Conservation (phyloP, 2,329 filamentous ascomycete species). For the Penicillium sp. region DNA sequence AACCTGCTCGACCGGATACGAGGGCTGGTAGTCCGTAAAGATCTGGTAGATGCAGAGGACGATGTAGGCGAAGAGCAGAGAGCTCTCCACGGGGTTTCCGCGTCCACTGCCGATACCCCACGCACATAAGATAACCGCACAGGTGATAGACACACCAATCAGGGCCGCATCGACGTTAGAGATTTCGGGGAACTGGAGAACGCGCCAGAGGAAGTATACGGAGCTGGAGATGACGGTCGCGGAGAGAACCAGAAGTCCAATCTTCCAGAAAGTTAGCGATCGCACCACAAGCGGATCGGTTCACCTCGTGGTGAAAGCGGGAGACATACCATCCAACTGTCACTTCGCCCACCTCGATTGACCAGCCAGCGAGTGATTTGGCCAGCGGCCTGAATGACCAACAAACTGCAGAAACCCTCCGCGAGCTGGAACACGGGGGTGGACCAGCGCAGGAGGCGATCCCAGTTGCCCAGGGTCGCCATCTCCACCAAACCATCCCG, state of each 20-base stretch:
- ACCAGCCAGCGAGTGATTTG: constrained; percentile 95
- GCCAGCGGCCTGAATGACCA: constrained; percentile 92
- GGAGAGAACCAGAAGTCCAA: constrained; percentile 81
- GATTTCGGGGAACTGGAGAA: constrained; percentile 90
- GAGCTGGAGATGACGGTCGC: constrained; percentile 91
- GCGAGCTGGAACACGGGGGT: constrained; percentile 91
- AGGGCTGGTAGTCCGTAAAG: constrained; percentile 95
- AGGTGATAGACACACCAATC: constrained; percentile 90
- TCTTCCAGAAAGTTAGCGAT: constrained; percentile 55
- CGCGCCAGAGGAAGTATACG: constrained; percentile 94
- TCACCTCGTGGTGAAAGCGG: background rate
- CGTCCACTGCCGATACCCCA: constrained; percentile 93
- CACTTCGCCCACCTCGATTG: constrained; percentile 81
- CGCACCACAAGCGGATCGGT: background rate
- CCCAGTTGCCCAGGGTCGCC: constrained; percentile 81
- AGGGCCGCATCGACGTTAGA: constrained; percentile 88
- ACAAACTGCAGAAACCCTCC: constrained; percentile 93
- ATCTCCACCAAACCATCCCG: constrained; percentile 78
- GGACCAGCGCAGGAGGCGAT: constrained; percentile 83
- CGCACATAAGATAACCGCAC: constrained; percentile 85
- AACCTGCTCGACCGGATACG: constrained; percentile 60
- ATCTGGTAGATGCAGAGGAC: constrained; percentile 99
- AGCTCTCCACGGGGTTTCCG: constrained; percentile 93
- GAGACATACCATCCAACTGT: constrained; percentile 86
- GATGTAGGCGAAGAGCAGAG: constrained; percentile 91